Evolutionary conservation across 306 rosid genomes (phyloP), one percentile per base, ranked within the genome.

Genomic region (Leucaena leucocephala): DNA sequence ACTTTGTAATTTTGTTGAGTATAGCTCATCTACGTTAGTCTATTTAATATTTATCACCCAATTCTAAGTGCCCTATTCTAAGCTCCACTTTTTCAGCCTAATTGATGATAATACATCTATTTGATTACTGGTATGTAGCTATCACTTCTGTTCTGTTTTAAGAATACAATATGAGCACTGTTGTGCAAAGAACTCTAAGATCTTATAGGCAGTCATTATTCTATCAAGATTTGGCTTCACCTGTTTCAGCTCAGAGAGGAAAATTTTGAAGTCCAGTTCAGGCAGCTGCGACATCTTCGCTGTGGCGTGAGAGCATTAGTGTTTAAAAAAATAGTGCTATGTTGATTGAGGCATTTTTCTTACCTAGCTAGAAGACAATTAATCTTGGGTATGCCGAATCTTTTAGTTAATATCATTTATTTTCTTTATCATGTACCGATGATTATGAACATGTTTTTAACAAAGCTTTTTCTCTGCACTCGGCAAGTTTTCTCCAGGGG

Each of bases 191-290:
- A 85, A 96, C 98, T 72, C 98, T 97, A 40, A 91, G 85, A 45
- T 88, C 96, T 5, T 88, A 93, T 68, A 86, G 97, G 49, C 94
- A 89, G 74, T 91, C 99, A 34, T 85, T 96, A 78, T 96, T 96
- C 80, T 91, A 87, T 78, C 98, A 91, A 86, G 98, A 96, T 89
- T 78, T 96, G 86, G 96, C 98, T 77, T 90, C 98, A 39, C 99
- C 99, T 17, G 72, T 93, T 69, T 88, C 98, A 9, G n/a, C 93
- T 44, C 84, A 89, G 22, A 89, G 89, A 83, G 97, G 91, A 27
- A 96, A 87, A 67, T 81, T 87, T 85, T 87, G 97, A 10, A 96
- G 89, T 76, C 90, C 98, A 1, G 97, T 96, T 27, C 99, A 93
- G 83, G 90, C 92, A 57, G 96, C 92, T 65, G 89, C 92, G 1